phyloP scores from a whole-genome alignment of 306 rosid species.

The Hippophae rhamnoides region DNA sequence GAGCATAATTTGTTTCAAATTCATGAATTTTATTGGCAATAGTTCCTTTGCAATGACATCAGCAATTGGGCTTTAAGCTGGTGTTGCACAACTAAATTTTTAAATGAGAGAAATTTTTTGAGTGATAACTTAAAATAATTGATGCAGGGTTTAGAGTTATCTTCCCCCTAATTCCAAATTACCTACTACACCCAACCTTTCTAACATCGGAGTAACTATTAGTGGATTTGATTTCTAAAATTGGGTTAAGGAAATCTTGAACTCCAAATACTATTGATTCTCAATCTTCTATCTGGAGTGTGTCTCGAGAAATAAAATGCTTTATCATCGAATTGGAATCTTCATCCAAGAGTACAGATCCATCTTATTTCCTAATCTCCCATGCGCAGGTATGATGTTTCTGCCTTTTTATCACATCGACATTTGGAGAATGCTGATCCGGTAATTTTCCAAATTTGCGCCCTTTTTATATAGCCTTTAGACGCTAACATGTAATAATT shows the following conservation, averaged over 20 bases:
- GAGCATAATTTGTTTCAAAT: slow-evolving; percentile 5
- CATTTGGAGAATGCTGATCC: slow-evolving; percentile 72
- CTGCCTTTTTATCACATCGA: slow-evolving; percentile 75
- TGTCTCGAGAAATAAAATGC: not conserved
- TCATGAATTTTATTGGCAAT: slow-evolving; percentile 7
- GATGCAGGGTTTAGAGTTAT: not conserved
- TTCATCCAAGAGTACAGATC: not conserved
- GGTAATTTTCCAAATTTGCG: slow-evolving; percentile 48
- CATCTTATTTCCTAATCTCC: slow-evolving; percentile 13
- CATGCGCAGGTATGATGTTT: slow-evolving; percentile 74
- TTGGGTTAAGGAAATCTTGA: not conserved
- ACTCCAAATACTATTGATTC: not conserved
- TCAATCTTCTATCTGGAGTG: not conserved
- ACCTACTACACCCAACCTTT: too few species aligned
- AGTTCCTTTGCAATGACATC: slow-evolving; percentile 3
- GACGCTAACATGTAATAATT: not conserved
- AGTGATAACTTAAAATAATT: not conserved
- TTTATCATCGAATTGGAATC: not conserved
- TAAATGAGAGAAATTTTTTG: not conserved
- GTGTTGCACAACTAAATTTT: not conserved
- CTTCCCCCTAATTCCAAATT: too few species aligned
- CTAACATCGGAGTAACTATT: not conserved
- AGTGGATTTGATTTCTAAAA: not conserved
- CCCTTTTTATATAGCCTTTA: not conserved
- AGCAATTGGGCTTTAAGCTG: not conserved